Conservation (phyloP, 1,284 basidiomycete species). For the Austropuccinia psidii region DNA sequence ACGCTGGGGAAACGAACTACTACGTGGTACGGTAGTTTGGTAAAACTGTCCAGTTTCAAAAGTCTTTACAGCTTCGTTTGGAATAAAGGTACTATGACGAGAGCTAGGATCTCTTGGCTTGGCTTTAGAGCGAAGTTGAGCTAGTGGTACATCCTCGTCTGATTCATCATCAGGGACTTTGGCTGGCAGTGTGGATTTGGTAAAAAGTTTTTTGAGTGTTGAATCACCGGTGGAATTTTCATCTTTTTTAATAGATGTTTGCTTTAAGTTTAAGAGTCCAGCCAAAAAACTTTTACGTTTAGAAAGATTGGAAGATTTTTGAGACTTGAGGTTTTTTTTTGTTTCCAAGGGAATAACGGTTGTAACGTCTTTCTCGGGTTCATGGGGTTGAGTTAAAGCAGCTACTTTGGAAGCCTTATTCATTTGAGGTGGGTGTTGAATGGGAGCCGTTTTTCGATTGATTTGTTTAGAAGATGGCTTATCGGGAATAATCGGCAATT, state of each 20-base stretch:
- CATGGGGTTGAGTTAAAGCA: background rate
- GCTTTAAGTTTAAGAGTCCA: background rate
- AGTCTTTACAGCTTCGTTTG: no score
- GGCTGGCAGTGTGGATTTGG: background rate
- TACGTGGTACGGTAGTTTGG: no score
- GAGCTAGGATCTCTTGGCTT: no score
- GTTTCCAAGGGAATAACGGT: no score
- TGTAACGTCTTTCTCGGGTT: background rate
- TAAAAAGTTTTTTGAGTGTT: background rate
- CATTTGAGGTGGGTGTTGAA: background rate
- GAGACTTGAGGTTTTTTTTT: no score
- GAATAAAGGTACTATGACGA: no score
- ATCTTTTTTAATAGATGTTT: background rate
- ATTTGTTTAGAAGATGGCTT: background rate
- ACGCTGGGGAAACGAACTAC: no score
- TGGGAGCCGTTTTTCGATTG: background rate
- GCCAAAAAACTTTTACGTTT: constrained; percentile 1
- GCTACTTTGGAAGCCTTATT: background rate
- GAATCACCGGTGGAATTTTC: background rate
- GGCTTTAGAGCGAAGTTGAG: background rate
- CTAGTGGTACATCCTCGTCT: constrained; percentile 12
- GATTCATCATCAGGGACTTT: background rate
- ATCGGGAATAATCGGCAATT: background rate
- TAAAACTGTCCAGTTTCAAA: no score
- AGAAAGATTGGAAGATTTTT: background rate